phyloP scores from a whole-genome alignment of 2,329 filamentous ascomycete species.

The Aureobasidium musti region DNA sequence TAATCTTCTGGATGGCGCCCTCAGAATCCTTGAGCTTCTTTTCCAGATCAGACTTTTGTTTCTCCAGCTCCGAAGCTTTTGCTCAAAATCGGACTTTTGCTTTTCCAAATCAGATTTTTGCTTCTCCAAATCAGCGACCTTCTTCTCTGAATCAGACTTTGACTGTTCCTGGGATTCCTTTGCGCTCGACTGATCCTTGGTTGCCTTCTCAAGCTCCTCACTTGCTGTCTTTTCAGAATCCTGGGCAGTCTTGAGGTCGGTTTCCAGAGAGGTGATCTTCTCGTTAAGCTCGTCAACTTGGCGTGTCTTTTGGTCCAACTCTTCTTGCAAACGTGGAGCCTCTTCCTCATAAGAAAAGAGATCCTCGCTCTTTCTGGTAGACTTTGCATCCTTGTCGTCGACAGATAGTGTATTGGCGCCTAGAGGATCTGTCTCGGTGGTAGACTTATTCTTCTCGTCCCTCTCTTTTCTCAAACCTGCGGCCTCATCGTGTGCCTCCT shows the following conservation, averaged over 20 bases:
- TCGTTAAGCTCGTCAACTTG: constrained; percentile 70
- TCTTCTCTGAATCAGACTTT: constrained; percentile 13
- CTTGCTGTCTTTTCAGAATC: constrained; percentile 19
- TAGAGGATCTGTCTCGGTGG: constrained; percentile 34
- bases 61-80: constrained; percentile 21
- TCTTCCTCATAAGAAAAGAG: constrained; percentile 94
- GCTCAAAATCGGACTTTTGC: constrained; percentile 18
- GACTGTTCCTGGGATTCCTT: constrained; percentile 14
- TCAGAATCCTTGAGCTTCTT: constrained; percentile 12
- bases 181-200: background rate
- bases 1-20: constrained; percentile 2
- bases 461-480: constrained; percentile 53
- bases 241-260: constrained; percentile 62
- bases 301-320: constrained; percentile 55
- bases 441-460: constrained; percentile 31
- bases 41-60: constrained; percentile 20
- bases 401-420: constrained; percentile 15
- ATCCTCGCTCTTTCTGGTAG: constrained; percentile 52
- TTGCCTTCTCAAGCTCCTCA: constrained; percentile 18
- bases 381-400: constrained; percentile 16
- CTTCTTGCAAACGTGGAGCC: constrained; percentile 74
- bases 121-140: constrained; percentile 13
- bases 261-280: constrained; percentile 68
- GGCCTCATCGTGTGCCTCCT: constrained; percentile 65
- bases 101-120: constrained; percentile 22